These are phyloP conservation scores for Citrus unshiu DNA, from an alignment of 345 rosid genomes.

Conservation along the genomic window DNA sequence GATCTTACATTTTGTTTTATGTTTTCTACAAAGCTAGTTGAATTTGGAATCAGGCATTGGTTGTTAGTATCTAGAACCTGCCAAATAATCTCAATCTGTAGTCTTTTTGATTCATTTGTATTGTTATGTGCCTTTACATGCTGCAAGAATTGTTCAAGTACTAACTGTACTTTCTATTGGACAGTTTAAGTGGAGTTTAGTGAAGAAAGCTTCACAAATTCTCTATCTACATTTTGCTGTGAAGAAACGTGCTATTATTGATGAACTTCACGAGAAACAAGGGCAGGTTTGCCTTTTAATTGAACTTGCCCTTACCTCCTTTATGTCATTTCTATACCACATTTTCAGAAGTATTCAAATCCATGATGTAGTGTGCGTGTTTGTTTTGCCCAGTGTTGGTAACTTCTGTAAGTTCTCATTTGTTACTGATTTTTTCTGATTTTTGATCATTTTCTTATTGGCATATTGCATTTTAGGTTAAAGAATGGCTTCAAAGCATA, in stretches of 20 bases:
- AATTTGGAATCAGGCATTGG: neutral
- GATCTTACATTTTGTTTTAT: neutral
- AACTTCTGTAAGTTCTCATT: neutral
- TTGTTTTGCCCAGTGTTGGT: neutral
- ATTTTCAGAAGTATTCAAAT: neutral
- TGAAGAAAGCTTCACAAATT: constrained; percentile 96
- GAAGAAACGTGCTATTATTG: constrained; percentile 70
- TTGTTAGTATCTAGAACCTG: neutral
- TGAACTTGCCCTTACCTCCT: neutral
- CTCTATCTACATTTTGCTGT: constrained; percentile 75
- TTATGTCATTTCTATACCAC: neutral
- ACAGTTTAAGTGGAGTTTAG: constrained; percentile 82
- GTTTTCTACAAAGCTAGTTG: neutral
- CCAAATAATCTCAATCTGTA: neutral
- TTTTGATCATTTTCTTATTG: neutral
- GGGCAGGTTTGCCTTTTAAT: constrained; percentile 50
- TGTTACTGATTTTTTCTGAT: neutral
- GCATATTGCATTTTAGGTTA: constrained; percentile 42
- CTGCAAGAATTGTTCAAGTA: neutral
- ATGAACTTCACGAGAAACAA: constrained; percentile 87
- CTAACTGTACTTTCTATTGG: neutral
- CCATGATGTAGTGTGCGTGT: neutral
- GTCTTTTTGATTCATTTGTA: neutral
- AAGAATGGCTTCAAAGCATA: constrained; percentile 86
- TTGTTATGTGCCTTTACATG: neutral